Base-by-base conservation (phyloP, 2,329 filamentous ascomycete genomes). In the Apiospora phragmitis region DNA sequence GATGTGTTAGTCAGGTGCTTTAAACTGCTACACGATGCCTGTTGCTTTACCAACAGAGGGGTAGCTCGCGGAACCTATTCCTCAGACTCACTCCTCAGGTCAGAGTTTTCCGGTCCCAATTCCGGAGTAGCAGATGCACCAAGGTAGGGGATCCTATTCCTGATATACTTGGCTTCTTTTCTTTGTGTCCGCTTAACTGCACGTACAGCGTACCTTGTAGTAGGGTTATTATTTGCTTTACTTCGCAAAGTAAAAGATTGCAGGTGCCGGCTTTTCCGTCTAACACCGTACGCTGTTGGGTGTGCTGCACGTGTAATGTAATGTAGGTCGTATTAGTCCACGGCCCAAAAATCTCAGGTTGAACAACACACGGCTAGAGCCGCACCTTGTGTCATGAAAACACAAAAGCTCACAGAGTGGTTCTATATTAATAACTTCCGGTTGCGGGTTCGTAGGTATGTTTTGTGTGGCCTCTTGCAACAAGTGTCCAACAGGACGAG, bases 11-110 rank as follows among this genome's bases (percentile, higher is more conserved):
- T 35, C 51, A 59, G 32, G 55, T 62, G 55, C 21, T 62, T 24
- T 38, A 62, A 62, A 35, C 32, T 62, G 55, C 55, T 62, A 24
- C 55, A 38, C 32, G 55, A 62, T 62, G 32, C 32, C 29, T 62
- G 55, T 38, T 62, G 55, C 55, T 62, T 62, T 62, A 62, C 55
- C 55, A 62, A 62, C 55, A 62, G 55, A n/a, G n/a, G 55, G 55
- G 55, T 62, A 62, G 35, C 29, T 32, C 38, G 55, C 55, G 55
- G 55, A 62, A 62, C 55, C 55, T 35, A n/a, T 62, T 38, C 55
- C 55, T 62, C 55, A 38, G 35, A 62, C 32, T 38, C 55, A 38
- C 55, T 62, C 16, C 21, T 32, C 12, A 62, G 55, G 55, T 38
- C 55, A 62, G 55, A 32, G 55, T 38, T 62, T 62, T 62, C 32